Conservation (phyloP, 306 rosid species). For the Fagus sylvatica region DNA sequence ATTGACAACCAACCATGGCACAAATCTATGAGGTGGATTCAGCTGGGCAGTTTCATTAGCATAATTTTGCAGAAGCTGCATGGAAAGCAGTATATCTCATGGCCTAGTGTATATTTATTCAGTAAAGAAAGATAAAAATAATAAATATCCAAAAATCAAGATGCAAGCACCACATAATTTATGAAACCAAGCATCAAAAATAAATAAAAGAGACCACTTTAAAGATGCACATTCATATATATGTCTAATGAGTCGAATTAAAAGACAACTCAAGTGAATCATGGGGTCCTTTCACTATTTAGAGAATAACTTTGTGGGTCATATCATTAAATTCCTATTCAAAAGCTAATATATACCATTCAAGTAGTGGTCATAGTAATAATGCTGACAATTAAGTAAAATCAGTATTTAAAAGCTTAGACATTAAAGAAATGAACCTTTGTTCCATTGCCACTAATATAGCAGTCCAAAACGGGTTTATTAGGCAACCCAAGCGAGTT, state of each 20-base stretch:
- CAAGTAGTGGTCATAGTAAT: not conserved
- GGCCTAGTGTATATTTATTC: not conserved
- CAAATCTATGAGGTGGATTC: conserved; percentile 37
- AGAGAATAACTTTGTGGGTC: too few species aligned
- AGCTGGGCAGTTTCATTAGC: conserved; percentile 41
- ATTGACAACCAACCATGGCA: conserved; percentile 69
- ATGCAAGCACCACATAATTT: too few species aligned
- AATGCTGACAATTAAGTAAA: not conserved
- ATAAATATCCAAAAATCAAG: too few species aligned
- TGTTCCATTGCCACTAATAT: conserved; percentile 45
- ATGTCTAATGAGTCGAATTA: too few species aligned
- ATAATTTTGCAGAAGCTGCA: conserved; percentile 49
- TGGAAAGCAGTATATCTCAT: not conserved
- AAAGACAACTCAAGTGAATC: too few species aligned
- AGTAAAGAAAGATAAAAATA: not conserved
- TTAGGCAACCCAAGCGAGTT: conserved; percentile 43
- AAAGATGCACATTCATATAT: too few species aligned
- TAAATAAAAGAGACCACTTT: too few species aligned
- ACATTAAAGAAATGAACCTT: conserved; percentile 32
- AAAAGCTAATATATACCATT: too few species aligned
- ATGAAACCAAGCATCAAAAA: too few species aligned
- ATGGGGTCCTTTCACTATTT: too few species aligned
- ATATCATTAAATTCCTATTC: too few species aligned
- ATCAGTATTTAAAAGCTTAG: not conserved
- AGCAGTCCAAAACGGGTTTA: conserved; percentile 37